Percentiles rank a stretch among this genome's conserved stretches.
phyloP scores from a whole-genome alignment of 1,139 yeast species.

The Yamadazyma taylorii region DNA sequence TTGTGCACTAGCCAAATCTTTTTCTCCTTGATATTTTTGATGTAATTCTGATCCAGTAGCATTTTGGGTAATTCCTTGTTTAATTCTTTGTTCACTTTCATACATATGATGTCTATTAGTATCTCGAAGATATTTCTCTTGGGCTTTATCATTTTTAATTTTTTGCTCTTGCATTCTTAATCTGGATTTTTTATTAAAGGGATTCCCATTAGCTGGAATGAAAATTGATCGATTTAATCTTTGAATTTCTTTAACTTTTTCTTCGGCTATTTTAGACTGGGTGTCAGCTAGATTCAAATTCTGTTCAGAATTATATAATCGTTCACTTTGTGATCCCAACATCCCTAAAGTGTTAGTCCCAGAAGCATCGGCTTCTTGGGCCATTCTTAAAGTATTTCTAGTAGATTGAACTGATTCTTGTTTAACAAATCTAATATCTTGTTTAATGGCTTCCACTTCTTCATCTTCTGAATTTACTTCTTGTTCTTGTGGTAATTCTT shows the following conservation, averaged over 20 bases:
- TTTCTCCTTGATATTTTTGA: constrained; percentile 52
- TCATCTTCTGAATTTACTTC: constrained; percentile 65
- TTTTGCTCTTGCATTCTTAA: constrained; percentile 73
- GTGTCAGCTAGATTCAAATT: constrained; percentile 75
- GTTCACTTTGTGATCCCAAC: constrained; percentile 89
- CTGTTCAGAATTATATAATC: constrained; percentile 76
- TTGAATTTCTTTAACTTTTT: constrained; percentile 77
- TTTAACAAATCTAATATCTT: constrained; percentile 80
- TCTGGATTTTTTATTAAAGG: constrained; percentile 81
- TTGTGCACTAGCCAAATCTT: constrained; percentile 47
- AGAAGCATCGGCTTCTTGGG: constrained; percentile 88
- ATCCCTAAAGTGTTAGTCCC: constrained; percentile 90
- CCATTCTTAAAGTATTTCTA: constrained; percentile 81
- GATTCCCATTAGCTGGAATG: constrained; percentile 79
- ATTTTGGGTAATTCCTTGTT: constrained; percentile 40
- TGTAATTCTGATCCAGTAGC: constrained; percentile 41
- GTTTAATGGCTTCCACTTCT: constrained; percentile 85
- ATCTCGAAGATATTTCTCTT: constrained; percentile 54
- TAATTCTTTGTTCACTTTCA: constrained; percentile 47
- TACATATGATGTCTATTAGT: constrained; percentile 44
- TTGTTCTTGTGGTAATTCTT: constrained; percentile 45
- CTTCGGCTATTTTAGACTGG: constrained; percentile 81
- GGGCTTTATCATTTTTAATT: constrained; percentile 63
- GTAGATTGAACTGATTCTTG: constrained; percentile 87
- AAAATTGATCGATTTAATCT: constrained; percentile 80